Evolutionary conservation across 139 green algal genomes (phyloP), one percentile per base, ranked within the genome.

Genomic region (Picochlorum sp.): DNA sequence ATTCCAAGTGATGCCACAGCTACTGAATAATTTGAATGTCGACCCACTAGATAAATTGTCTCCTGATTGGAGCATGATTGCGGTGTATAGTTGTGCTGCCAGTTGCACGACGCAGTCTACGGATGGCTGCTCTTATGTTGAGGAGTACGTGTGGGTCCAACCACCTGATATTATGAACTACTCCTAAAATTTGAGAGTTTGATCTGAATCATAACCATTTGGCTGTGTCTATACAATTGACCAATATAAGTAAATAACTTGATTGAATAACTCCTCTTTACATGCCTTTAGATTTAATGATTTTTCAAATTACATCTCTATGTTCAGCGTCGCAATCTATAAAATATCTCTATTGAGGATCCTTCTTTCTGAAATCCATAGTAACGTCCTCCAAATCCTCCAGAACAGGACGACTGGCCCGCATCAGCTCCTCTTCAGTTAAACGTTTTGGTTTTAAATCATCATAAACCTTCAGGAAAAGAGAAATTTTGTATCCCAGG

Each of bases 21-120:
- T 92, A 33, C 65, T 92, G 9, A 73, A 79, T 29, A 68, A 78
- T 49, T 63, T 93, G 45, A 69, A 65, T 6, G 41, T 84, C 12
- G 73, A 89, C 10, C 69, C 74, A 30, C 61, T 69, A 22, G 73
- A 83, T 63, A 56, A 71, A 0, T 30, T 62, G 7, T 56, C 64
- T 20, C 78, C 80, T n/a, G 85, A 93, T 74, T 93, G 80, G 74
- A 72, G 70, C 53, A 81, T 70, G 9, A 80, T 90, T 13, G 82
- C 69, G 10, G 77, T 87, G 6, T 93, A 88, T 63, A 81, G 57
- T 36, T 93, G 85, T 70, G 26, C 57, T 1, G 60, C 52, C 18
- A 81, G 70, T 33, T 93, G 85, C 56, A 41, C 9, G 37, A 33
- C 35, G 33, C 31, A 37, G 10, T 36, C 33, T 18, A 44, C 44